Evolutionary conservation across 2,329 filamentous ascomycete genomes (phyloP), one percentile per base, ranked within the genome.

Genomic region (Xylariaceae sp.): DNA sequence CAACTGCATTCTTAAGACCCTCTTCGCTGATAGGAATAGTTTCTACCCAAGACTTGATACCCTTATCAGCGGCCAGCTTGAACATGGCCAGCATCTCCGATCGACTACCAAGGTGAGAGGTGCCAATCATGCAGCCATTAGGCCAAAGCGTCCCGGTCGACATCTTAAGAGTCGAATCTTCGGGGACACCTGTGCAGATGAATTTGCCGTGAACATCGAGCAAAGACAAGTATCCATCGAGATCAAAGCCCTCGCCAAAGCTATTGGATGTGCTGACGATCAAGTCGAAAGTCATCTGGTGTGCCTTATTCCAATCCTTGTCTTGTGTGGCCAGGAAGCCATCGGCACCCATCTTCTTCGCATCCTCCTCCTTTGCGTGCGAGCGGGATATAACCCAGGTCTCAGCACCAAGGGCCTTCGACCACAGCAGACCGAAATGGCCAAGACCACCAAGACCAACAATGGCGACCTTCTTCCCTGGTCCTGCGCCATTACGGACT

Each of bases 131-230:
- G 66, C 81, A 82, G 39, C 89, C 89, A 70, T 92, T 95, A 57
- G 69, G 69, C 52, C 89, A 76, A 62, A 95, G 86, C 64, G 82
- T 82, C 74, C 90, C 86, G 44, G 87, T 85, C 71, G 81, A 83
- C 58, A 94, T 77, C 47, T 76, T 71, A 49, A 88, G 82, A 11
- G 89, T 82, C 40, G 85, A 82, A 54, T 89, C 86, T 65, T 90
- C 87, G 3, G 89, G 89, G 63, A 94, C 76, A 39, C 88, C 89
- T 47, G 92, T 87, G 62, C 80, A 87, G 67, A 92, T 81, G 82
- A 87, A 94, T 64, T 78, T 80, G 51, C 86, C 88, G 71, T 90
- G 87, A 49, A 92, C 84, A 70, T 92, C 90, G 66, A 95, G 79
- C 61, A 90, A 80, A 53, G 80, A 81, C 62, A 95, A 81, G 73